Conservation (phyloP, 345 rosid species). For the Pistacia vera region DNA sequence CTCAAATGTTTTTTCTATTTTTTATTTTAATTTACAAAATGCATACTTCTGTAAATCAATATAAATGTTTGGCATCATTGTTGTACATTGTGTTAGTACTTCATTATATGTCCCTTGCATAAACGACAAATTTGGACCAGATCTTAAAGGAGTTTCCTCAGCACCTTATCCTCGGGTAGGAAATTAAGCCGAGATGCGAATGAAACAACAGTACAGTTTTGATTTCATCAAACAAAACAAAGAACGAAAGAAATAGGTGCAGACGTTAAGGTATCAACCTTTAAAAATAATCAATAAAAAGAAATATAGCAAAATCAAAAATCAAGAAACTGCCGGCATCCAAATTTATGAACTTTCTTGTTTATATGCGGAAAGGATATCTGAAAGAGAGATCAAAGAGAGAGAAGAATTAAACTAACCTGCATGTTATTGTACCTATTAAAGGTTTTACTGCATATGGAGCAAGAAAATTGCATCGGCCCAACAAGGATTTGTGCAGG, state of each 20-base stretch:
- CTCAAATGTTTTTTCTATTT: background rate
- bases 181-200: background rate
- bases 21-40: background rate
- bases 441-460: slow-evolving; percentile 78
- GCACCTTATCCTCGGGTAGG: background rate
- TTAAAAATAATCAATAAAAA: background rate
- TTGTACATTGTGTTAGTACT: background rate
- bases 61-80: slow-evolving; percentile 9
- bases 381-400: background rate
- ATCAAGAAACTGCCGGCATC: background rate
- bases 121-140: background rate
- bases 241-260: background rate
- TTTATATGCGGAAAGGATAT: background rate
- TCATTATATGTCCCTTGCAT: background rate
- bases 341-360: background rate
- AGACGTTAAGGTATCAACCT: background rate
- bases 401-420: slow-evolving; percentile 39
- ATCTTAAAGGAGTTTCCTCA: background rate
- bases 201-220: background rate
- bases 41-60: background rate
- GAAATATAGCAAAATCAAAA: background rate
- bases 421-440: slow-evolving; percentile 92
- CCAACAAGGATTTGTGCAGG: slow-evolving; percentile 82
- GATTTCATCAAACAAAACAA: background rate
- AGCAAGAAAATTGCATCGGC: slow-evolving; percentile 81